phyloP scores from a whole-genome alignment of 345 rosid genomes.

The Salix dunnii region DNA sequence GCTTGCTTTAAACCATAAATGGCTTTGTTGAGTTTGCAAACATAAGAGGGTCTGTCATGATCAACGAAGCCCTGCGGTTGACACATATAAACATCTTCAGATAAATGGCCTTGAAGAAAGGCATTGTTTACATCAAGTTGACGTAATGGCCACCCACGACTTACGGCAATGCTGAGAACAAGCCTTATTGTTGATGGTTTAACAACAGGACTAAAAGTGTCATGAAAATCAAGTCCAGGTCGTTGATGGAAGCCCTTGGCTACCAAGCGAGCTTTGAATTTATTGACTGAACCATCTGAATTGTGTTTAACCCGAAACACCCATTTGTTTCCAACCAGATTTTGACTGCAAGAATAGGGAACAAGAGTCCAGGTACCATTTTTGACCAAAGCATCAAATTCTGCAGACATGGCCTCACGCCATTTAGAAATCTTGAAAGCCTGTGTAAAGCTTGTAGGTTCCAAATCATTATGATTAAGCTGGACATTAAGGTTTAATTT shows the following conservation, averaged over 20 bases:
- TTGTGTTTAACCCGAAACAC: neutral
- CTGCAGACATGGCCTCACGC: neutral
- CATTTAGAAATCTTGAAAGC: neutral
- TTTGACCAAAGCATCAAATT: neutral
- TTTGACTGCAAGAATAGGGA: neutral
- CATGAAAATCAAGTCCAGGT: neutral
- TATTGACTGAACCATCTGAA: neutral
- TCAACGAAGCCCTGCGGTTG: neutral
- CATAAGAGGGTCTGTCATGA: neutral
- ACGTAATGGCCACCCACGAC: neutral
- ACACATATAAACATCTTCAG: neutral
- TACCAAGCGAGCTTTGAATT: neutral
- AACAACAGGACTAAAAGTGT: neutral
- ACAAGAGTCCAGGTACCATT: neutral
- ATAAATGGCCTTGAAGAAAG: neutral
- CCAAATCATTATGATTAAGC: accelerated
- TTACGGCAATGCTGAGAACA: neutral
- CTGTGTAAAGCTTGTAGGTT: no score
- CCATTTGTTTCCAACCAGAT: neutral
- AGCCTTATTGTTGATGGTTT: neutral
- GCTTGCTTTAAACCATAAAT: neutral
- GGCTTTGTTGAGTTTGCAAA: neutral
- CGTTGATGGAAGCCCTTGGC: neutral
- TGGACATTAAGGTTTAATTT: no score
- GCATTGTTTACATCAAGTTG: neutral